Evolutionary conservation across 345 rosid genomes (phyloP).

Genomic region (Noccaea bulbosa): DNA sequence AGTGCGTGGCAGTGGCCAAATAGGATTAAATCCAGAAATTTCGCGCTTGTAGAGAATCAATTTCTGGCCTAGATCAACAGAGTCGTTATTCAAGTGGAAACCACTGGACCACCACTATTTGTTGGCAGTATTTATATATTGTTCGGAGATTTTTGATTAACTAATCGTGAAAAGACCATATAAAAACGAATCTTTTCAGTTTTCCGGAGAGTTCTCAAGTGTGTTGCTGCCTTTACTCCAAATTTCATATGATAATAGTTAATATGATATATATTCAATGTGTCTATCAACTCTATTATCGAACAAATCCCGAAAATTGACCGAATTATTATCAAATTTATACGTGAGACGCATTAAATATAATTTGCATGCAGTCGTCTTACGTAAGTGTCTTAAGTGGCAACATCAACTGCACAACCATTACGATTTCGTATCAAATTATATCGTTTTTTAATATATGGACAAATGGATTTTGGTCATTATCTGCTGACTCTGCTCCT

Average conservation of each 20-base stretch:
- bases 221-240: constrained; percentile 29
- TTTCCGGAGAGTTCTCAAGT: constrained; percentile 38
- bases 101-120: no score
- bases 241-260: constrained; percentile 20
- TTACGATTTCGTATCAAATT: constrained; percentile 40
- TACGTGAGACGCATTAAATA: constrained; percentile 25
- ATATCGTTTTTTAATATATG: constrained; percentile 26
- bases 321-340: constrained; percentile 21
- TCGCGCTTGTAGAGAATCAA: no score
- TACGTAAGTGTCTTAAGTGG: constrained; percentile 45
- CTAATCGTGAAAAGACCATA: constrained; percentile 9
- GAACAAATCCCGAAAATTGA: constrained; percentile 31
- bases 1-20: no score
- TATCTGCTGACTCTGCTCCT: constrained; percentile 34
- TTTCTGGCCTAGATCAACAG: no score
- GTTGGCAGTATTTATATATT: constrained; percentile 8
- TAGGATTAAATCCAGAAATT: no score
- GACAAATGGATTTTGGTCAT: constrained; percentile 24
- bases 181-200: background rate
- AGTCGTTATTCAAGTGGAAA: no score
- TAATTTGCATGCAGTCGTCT: constrained; percentile 38
- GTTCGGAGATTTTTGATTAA: constrained; percentile 24
- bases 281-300: constrained; percentile 37
- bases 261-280: constrained; percentile 18
- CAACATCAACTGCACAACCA: constrained; percentile 44